phyloP scores from a whole-genome alignment of 148 eudicot species.

The Silene uniflora region DNA sequence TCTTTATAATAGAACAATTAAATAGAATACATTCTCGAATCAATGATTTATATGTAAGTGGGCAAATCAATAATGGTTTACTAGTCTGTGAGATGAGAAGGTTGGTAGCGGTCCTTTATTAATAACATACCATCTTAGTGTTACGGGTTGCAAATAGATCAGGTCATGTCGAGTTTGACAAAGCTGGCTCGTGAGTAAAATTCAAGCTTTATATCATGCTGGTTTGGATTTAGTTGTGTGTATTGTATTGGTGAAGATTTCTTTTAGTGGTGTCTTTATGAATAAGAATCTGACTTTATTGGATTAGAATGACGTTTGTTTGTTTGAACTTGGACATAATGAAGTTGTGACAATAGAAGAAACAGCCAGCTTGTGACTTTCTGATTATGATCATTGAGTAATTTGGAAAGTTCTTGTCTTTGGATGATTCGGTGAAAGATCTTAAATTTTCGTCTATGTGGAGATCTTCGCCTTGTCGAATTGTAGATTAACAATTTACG shows the following conservation, averaged over 20 bases:
- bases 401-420: background rate
- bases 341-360: background rate
- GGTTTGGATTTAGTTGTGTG: background rate
- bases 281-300: background rate
- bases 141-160: background rate
- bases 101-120: too few species aligned
- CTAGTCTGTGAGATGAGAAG: too few species aligned
- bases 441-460: background rate
- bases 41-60: too few species aligned
- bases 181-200: too few species aligned
- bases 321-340: background rate
- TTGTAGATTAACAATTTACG: background rate
- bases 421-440: background rate
- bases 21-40: too few species aligned
- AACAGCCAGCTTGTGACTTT: background rate
- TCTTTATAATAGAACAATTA: too few species aligned
- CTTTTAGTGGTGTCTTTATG: background rate
- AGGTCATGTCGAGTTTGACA: background rate
- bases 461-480: background rate
- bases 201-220: background rate
- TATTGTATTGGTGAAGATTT: background rate
- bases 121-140: too few species aligned
- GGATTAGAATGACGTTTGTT: background rate
- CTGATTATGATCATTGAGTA: background rate
- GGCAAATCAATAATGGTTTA: too few species aligned